A percentile compares a stretch with the other conserved stretches of the same genome.
phyloP scores from a whole-genome alignment of 495 filamentous ascomycete genomes.

The Aspergillus saccharolyticus region DNA sequence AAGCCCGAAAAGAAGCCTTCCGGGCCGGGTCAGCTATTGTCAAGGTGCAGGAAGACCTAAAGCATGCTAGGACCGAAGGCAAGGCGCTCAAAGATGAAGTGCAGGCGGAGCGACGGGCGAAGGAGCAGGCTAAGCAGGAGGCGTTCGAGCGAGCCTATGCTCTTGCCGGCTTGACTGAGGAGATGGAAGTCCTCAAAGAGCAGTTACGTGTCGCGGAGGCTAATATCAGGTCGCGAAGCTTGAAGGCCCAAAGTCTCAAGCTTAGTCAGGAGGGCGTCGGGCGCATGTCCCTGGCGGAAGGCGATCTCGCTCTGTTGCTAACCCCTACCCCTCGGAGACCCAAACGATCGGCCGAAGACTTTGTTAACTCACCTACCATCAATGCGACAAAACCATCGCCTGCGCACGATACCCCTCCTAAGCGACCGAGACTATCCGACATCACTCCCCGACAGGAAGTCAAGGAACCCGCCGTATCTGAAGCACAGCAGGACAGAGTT shows the following conservation, averaged over 20 bases:
- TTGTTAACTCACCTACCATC: constrained; percentile 34
- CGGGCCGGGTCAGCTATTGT: constrained; percentile 71
- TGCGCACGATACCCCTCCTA: constrained; percentile 52
- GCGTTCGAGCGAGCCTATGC: constrained; percentile 69
- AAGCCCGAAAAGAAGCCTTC: constrained; percentile 79
- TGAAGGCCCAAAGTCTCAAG: constrained; percentile 29
- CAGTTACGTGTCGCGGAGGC: constrained; percentile 62
- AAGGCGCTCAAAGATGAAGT: constrained; percentile 51
- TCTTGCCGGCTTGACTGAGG: constrained; percentile 68
- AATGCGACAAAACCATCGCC: constrained; percentile 50
- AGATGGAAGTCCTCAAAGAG: constrained; percentile 60
- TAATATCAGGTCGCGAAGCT: constrained; percentile 37
- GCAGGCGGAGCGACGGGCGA: constrained; percentile 43
- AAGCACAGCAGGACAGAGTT: constrained; percentile 43
- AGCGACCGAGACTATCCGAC: constrained; percentile 55
- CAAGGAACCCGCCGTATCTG: constrained; percentile 37
- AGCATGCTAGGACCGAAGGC: constrained; percentile 53
- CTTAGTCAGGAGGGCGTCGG: constrained; percentile 26
- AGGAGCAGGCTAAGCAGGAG: constrained; percentile 64
- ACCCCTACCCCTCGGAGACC: constrained; percentile 32
- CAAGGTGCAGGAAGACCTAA: constrained; percentile 79
- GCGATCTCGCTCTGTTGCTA: constrained; percentile 31
- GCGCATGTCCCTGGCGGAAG: constrained; percentile 30
- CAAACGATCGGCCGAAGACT: constrained; percentile 58
- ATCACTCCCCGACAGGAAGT: constrained; percentile 37